Evolutionary conservation across 257 asterid genomes (phyloP).

Genomic region (Vinca minor): DNA sequence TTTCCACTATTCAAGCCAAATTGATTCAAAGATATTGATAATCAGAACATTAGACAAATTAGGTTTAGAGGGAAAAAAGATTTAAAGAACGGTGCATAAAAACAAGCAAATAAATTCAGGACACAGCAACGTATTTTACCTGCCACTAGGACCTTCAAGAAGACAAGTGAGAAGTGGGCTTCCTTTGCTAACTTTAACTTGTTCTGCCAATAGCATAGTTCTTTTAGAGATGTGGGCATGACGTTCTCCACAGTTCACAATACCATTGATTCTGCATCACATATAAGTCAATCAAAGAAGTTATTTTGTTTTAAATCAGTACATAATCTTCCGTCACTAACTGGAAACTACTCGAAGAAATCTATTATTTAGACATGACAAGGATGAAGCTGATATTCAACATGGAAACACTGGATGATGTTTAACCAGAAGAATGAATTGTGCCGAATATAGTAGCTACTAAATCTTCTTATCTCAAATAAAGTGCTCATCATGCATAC

Average conservation of each 20-base stretch:
- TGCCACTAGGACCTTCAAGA: slow-evolving; percentile 98
- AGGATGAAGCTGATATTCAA: background rate
- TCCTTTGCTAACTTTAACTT: slow-evolving; percentile 82
- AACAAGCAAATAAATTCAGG: slow-evolving; percentile 11
- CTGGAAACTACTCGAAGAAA: background rate
- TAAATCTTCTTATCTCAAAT: background rate
- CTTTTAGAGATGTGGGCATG: slow-evolving; percentile 72
- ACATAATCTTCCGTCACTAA: background rate
- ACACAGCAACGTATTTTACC: slow-evolving; percentile 35
- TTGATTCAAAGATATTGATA: slow-evolving; percentile 2
- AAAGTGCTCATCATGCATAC: background rate
- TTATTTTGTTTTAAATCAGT: slow-evolving; percentile 2
- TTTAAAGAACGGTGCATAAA: background rate
- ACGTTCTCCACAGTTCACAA: slow-evolving; percentile 69
- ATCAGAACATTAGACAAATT: background rate
- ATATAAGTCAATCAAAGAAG: background rate
- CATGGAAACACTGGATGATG: background rate
- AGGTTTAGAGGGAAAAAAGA: background rate
- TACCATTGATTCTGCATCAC: slow-evolving; percentile 64
- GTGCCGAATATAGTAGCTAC: background rate
- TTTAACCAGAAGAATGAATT: background rate
- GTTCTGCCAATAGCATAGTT: slow-evolving; percentile 80
- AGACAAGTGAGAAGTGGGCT: slow-evolving; percentile 90
- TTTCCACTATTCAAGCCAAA: slow-evolving; percentile 66
- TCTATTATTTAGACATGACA: background rate